A percentile compares a stretch with the other conserved stretches of the same genome.
Conservation (phyloP, 2,329 filamentous ascomycete genomes). For the Alternaria angustiovoidea region DNA sequence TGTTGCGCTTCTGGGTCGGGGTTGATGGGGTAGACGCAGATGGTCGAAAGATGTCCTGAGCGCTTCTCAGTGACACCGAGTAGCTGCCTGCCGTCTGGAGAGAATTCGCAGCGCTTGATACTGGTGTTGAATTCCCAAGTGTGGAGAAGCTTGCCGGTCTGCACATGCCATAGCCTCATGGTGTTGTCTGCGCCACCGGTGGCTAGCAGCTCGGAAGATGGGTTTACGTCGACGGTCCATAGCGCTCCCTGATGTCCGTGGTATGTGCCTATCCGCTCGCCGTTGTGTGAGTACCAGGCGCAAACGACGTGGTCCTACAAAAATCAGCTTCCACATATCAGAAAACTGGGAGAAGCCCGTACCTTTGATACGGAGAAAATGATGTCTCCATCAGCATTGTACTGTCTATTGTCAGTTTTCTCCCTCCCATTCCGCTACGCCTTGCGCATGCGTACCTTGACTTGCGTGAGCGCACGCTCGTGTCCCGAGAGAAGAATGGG, state of each 20-base stretch:
- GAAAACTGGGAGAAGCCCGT: neutral
- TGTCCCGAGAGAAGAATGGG: slow-evolving; percentile 96
- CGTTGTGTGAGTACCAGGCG: slow-evolving; percentile 97
- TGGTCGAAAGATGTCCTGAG: slow-evolving; percentile 93
- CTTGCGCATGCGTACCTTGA: slow-evolving; percentile 60
- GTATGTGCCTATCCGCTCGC: slow-evolving; percentile 94
- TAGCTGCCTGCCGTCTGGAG: slow-evolving; percentile 87
- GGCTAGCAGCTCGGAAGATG: slow-evolving; percentile 88
- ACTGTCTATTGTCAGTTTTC: slow-evolving; percentile 51
- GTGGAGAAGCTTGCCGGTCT: slow-evolving; percentile 91
- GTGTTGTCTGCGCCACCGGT: slow-evolving; percentile 98
- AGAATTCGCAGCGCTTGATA: slow-evolving; percentile 98
- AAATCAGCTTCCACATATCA: neutral
- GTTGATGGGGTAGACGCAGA: slow-evolving; percentile 90
- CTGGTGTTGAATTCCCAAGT: slow-evolving; percentile 97
- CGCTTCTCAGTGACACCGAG: slow-evolving; percentile 98
- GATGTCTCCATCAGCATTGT: slow-evolving; percentile 85
- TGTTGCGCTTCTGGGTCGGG: slow-evolving; percentile 84
- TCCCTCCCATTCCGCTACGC: neutral
- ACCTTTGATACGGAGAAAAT: slow-evolving; percentile 79
- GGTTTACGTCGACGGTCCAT: slow-evolving; percentile 98
- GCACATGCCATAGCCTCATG: slow-evolving; percentile 95
- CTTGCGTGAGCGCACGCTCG: slow-evolving; percentile 95
- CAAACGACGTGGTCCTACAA: slow-evolving; percentile 84
- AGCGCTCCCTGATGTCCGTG: slow-evolving; percentile 96